Evolutionary conservation across 352 stramenopile genomes (phyloP).

Genomic region (Globisporangium perplexum): DNA sequence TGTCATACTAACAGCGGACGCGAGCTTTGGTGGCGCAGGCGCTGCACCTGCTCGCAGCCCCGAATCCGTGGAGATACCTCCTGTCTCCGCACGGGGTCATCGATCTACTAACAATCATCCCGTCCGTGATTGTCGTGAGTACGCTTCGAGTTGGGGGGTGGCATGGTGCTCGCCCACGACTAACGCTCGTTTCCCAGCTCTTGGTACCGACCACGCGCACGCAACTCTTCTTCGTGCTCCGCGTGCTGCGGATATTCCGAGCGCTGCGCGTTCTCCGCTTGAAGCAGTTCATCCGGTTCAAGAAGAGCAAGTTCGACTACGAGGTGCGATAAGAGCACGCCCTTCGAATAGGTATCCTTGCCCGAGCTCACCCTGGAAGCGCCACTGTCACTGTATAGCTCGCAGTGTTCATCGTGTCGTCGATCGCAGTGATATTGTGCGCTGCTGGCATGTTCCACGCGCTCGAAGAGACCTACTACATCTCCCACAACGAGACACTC

Average conservation of each 20-base stretch:
- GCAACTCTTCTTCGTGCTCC: constrained; percentile 56
- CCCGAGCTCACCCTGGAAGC: not conserved
- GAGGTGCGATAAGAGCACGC: constrained; percentile 23
- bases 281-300: constrained; percentile 50
- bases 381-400: constrained; percentile 18
- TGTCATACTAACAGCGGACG: not conserved
- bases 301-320: constrained; percentile 70
- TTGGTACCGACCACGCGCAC: constrained; percentile 35
- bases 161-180: no score
- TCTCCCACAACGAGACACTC: constrained; percentile 22
- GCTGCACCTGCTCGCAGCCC: constrained; percentile 44
- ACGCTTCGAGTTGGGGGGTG: not conserved
- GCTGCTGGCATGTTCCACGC: constrained; percentile 63
- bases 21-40: constrained; percentile 8
- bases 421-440: constrained; percentile 54
- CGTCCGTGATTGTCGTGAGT: constrained; percentile 49
- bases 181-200: constrained; percentile 21
- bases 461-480: constrained; percentile 44
- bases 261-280: constrained; percentile 53
- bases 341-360: not conserved
- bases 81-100: constrained; percentile 51
- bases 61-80: constrained; percentile 35
- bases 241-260: constrained; percentile 64
- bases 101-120: constrained; percentile 67
- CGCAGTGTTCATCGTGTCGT: constrained; percentile 59